Conservation (phyloP, 108 stramenopile species). For the Cyclotella baltica region DNA sequence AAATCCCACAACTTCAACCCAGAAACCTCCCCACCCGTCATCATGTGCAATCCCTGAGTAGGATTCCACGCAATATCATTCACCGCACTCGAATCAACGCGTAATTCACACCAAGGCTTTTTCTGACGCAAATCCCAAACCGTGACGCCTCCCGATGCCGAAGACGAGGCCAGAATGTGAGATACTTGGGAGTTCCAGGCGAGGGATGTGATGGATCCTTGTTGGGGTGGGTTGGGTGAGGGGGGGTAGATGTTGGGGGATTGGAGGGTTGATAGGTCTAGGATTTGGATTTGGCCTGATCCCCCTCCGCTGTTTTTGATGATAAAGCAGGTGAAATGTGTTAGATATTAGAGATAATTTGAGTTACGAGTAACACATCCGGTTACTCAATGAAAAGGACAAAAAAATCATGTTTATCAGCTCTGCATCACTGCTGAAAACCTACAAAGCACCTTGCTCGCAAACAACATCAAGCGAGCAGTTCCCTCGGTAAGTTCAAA, state of each 20-base stretch:
- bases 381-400: not conserved
- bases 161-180: constrained; percentile 93
- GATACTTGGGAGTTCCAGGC: constrained; percentile 97
- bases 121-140: constrained; percentile 96
- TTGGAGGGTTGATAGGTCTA: not conserved
- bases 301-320: constrained; percentile 5
- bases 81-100: constrained; percentile 72
- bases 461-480: too few species aligned
- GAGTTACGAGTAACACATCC: not conserved
- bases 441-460: too few species aligned
- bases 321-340: too few species aligned
- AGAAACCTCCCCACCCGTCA: constrained; percentile 95
- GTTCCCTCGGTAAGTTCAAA: too few species aligned
- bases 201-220: constrained; percentile 87
- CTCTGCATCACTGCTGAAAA: too few species aligned
- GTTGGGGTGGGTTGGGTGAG: constrained; percentile 27
- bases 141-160: constrained; percentile 84
- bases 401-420: too few species aligned
- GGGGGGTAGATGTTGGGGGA: constrained; percentile 21
- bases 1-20: constrained; percentile 96
- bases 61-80: constrained; percentile 96
- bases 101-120: constrained; percentile 96
- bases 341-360: not conserved
- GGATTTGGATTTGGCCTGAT: not conserved
- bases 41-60: constrained; percentile 91